phyloP scores from a whole-genome alignment of 2,329 filamentous ascomycete species.

The Fusarium sp. region DNA sequence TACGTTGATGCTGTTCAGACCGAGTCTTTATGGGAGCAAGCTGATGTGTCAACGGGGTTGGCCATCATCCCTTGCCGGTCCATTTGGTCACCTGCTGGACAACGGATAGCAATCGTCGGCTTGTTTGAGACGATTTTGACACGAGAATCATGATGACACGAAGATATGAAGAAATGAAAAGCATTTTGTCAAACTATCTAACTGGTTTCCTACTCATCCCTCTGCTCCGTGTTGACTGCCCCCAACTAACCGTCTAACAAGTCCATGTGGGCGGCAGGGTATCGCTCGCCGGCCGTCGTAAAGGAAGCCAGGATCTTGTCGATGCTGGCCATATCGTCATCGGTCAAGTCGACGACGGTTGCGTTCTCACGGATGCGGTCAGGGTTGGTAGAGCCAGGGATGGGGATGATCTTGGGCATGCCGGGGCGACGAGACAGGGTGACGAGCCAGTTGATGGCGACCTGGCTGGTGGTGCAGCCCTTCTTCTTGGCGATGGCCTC shows the following conservation, averaged over 20 bases:
- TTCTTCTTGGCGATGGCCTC: conserved; percentile 66
- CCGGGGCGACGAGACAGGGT: conserved; percentile 59
- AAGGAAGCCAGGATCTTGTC: conserved; percentile 59
- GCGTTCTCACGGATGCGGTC: conserved; percentile 68
- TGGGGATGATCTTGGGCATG: conserved; percentile 67
- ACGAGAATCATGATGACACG: conserved; percentile 22
- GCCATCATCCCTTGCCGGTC: conserved; percentile 50
- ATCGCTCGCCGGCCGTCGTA: conserved; percentile 58
- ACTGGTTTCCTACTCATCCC: not conserved
- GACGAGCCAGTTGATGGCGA: conserved; percentile 70
- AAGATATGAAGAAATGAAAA: conserved; percentile 18
- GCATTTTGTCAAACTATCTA: not conserved
- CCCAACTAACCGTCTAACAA: conserved; percentile 32
- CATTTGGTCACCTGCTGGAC: conserved; percentile 47
- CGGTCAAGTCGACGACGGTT: conserved; percentile 57
- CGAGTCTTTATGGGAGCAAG: conserved; percentile 27
- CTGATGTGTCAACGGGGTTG: conserved; percentile 1
- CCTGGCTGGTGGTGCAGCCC: conserved; percentile 66
- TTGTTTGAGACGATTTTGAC: conserved; percentile 43
- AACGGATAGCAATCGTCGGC: conserved; percentile 47
- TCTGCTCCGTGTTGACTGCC: not conserved
- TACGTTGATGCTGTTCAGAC: conserved; percentile 45
- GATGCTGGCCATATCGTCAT: conserved; percentile 60
- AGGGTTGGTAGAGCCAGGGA: conserved; percentile 68
- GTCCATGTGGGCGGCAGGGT: conserved; percentile 47